Evolutionary conservation across 495 filamentous ascomycete species (phyloP).

Genomic region (Terfezia claveryi): DNA sequence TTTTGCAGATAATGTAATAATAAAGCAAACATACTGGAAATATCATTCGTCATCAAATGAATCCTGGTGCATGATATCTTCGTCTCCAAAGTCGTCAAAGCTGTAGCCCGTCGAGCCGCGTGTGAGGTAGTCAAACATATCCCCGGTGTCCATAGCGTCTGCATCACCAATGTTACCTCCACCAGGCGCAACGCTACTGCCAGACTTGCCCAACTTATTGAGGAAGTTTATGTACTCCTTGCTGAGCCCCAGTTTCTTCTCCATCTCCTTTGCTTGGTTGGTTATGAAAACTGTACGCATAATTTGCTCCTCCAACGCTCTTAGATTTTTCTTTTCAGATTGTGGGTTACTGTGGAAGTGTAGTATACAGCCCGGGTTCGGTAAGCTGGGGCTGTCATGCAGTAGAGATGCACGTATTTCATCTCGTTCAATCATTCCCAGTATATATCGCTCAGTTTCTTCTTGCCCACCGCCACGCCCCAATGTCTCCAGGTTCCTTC

Average conservation of each 20-base stretch:
- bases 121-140: not conserved
- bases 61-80: conserved; percentile 17
- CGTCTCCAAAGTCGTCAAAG: conserved; percentile 11
- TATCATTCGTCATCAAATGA: conserved; percentile 14
- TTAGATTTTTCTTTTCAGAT: conserved; percentile 13
- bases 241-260: conserved; percentile 15
- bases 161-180: conserved; percentile 10
- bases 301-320: conserved; percentile 18
- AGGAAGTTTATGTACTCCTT: conserved; percentile 17
- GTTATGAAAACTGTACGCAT: conserved; percentile 13
- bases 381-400: conserved; percentile 9
- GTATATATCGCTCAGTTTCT: conserved; percentile 16
- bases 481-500: conserved; percentile 15
- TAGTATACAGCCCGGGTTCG: conserved; percentile 15
- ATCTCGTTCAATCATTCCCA: conserved; percentile 20
- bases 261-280: conserved; percentile 17
- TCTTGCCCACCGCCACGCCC: conserved; percentile 17
- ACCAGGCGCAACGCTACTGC: conserved; percentile 5
- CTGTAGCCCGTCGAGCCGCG: conserved; percentile 5
- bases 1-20: too few species aligned
- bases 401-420: conserved; percentile 17
- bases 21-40: not conserved
- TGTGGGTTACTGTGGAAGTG: conserved; percentile 16
- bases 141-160: conserved; percentile 14
- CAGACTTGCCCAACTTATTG: conserved; percentile 10